Percentiles rank a stretch among this genome's conserved stretches.
phyloP scores from a whole-genome alignment of 1,284 basidiomycete species.

The Apiotrichum akiyoshidainum region DNA sequence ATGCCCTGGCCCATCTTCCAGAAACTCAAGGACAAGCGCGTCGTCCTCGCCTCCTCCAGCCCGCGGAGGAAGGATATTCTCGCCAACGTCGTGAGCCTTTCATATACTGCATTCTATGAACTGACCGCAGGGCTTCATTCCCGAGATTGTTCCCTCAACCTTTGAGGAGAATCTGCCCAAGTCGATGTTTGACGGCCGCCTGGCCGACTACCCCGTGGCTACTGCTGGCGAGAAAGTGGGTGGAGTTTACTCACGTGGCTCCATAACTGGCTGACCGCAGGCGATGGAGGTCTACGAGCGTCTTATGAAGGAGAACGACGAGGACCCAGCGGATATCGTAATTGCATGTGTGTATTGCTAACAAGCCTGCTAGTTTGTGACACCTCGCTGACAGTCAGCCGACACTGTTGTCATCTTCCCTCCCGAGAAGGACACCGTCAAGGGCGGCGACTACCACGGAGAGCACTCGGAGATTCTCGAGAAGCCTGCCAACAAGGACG shows the following conservation, averaged over 20 bases:
- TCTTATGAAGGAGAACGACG: constrained; percentile 67
- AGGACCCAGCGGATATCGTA: constrained; percentile 86
- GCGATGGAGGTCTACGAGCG: constrained; percentile 89
- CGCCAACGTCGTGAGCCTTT: constrained; percentile 63
- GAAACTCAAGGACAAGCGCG: constrained; percentile 65
- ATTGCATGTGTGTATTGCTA: constrained; percentile 65
- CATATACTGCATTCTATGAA: too few species aligned
- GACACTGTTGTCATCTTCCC: constrained; percentile 89
- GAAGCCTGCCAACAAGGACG: constrained; percentile 75
- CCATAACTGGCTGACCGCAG: too few species aligned
- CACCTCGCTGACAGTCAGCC: constrained; percentile 54
- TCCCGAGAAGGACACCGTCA: constrained; percentile 59
- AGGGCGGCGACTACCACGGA: constrained; percentile 32
- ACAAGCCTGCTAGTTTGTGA: too few species aligned
- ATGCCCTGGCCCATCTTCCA: constrained; percentile 67
- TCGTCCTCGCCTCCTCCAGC: constrained; percentile 81
- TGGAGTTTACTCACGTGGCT: constrained; percentile 24
- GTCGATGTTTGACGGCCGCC: constrained; percentile 63
- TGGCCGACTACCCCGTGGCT: constrained; percentile 89
- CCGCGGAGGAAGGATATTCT: constrained; percentile 83
- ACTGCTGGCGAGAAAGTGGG: constrained; percentile 82
- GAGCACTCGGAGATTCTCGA: constrained; percentile 59
- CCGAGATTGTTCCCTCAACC: constrained; percentile 82
- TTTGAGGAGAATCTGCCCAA: constrained; percentile 80
- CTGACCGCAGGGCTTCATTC: constrained; percentile 66